Evolutionary conservation across 208 protist genomes (phyloP).

Genomic region (Acanthamoeba comandoni): DNA sequence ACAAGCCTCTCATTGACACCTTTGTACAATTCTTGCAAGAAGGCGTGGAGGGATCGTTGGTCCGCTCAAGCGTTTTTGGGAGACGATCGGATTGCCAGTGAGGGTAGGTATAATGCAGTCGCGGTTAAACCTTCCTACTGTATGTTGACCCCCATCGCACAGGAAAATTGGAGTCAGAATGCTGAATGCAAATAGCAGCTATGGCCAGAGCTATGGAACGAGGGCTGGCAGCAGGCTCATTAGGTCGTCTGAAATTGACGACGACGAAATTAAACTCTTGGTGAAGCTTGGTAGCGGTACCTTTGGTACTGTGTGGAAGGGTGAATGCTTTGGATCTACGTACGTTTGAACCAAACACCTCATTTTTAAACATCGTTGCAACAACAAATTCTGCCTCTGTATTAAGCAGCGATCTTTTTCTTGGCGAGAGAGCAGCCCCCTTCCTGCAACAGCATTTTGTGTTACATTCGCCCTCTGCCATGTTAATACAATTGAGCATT

Average conservation of each 20-base stretch:
- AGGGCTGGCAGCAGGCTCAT: conserved; percentile 4
- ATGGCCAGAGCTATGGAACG: conserved; percentile 17
- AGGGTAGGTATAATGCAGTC: too few species aligned
- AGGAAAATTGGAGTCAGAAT: too few species aligned
- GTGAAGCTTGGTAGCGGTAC: conserved; percentile 35
- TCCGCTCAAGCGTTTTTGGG: too few species aligned
- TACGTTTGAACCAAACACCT: not conserved
- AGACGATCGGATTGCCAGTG: too few species aligned
- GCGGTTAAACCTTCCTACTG: too few species aligned
- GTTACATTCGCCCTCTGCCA: too few species aligned
- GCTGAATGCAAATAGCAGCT: conserved; percentile 14
- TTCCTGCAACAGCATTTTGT: too few species aligned
- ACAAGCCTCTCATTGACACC: too few species aligned
- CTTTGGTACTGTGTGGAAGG: conserved; percentile 68
- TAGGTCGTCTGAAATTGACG: conserved; percentile 56
- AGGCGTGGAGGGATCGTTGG: too few species aligned
- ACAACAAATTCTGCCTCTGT: not conserved
- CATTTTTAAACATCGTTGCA: not conserved
- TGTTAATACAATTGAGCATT: not conserved
- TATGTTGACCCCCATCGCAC: too few species aligned
- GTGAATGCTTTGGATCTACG: conserved; percentile 53
- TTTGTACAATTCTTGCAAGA: too few species aligned
- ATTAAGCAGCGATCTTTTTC: not conserved
- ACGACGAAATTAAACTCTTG: conserved; percentile 43
- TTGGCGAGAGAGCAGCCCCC: not conserved